Percentiles rank a stretch among this genome's conserved stretches.
phyloP scores from a whole-genome alignment of 2,329 filamentous ascomycete genomes.

The Chrysosporium queenslandicum region DNA sequence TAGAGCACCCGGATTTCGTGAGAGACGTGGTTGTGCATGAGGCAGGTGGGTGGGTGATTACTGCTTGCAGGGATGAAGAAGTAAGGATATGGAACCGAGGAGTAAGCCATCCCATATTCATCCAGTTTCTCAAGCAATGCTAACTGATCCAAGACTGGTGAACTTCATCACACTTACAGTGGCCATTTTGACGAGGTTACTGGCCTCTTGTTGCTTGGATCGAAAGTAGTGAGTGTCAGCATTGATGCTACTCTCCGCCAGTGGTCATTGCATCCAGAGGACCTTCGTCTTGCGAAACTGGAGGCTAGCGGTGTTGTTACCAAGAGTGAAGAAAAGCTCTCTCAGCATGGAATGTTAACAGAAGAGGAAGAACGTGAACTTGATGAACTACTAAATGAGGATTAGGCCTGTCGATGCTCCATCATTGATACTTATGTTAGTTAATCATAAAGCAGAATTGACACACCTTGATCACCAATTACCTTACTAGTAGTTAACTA shows the following conservation, averaged over 20 bases:
- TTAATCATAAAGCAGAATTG: too few relatives aligned
- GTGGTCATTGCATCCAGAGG: constrained; percentile 62
- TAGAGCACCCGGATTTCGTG: constrained; percentile 82
- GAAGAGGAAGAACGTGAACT: constrained; percentile 88
- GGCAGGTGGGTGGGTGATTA: constrained; percentile 67
- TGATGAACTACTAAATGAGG: constrained; percentile 77
- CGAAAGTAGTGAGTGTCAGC: constrained; percentile 62
- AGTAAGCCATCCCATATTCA: constrained; percentile 25
- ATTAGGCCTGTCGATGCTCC: constrained; percentile 21
- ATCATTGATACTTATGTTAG: too few relatives aligned
- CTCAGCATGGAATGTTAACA: constrained; percentile 52
- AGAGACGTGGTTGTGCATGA: constrained; percentile 62
- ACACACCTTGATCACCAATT: too few relatives aligned
- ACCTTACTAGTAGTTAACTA: too few relatives aligned
- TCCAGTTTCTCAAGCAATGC: constrained; percentile 18
- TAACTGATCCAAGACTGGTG: constrained; percentile 48
- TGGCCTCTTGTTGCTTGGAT: constrained; percentile 55
- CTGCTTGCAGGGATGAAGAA: constrained; percentile 83
- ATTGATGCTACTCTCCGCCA: constrained; percentile 82
- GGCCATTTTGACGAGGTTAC: constrained; percentile 95
- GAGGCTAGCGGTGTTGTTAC: constrained; percentile 36
- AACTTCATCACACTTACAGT: constrained; percentile 60
- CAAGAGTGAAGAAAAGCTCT: constrained; percentile 37
- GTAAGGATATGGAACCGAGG: constrained; percentile 76
- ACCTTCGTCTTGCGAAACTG: constrained; percentile 49